These are phyloP conservation scores for Aspergillus kassunensis DNA, from an alignment of 495 filamentous ascomycete genomes.

Conservation along the genomic window DNA sequence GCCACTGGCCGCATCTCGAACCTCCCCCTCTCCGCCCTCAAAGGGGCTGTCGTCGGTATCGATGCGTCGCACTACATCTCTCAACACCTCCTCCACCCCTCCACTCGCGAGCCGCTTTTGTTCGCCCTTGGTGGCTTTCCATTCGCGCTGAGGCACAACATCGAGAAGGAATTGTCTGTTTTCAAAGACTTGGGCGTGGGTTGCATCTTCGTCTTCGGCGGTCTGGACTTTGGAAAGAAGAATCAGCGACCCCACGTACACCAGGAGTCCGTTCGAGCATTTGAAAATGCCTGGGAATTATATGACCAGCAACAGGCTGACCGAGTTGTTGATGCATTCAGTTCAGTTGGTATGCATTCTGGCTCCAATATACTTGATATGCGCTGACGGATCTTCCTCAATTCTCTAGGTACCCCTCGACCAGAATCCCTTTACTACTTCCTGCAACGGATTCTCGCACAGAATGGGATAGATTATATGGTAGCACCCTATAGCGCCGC, in stretches of 20 bases:
- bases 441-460: conserved; percentile 67
- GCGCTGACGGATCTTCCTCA: neutral
- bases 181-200: conserved; percentile 59
- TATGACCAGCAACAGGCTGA: conserved; percentile 78
- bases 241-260: conserved; percentile 55
- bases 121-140: conserved; percentile 87
- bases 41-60: conserved; percentile 71
- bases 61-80: conserved; percentile 88
- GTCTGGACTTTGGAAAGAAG: conserved; percentile 69
- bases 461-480: conserved; percentile 69
- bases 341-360: conserved; percentile 64
- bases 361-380: neutral
- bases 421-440: conserved; percentile 62
- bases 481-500: conserved; percentile 88
- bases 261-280: conserved; percentile 41
- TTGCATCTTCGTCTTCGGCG: conserved; percentile 86
- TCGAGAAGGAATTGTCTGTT: conserved; percentile 67
- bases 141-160: conserved; percentile 64
- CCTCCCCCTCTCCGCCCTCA: conserved; percentile 59
- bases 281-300: conserved; percentile 71
- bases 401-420: conserved; percentile 47
- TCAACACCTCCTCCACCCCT: conserved; percentile 62
- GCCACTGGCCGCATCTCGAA: conserved; percentile 46
- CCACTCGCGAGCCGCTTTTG: conserved; percentile 77
- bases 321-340: conserved; percentile 77